A percentile compares a stretch with the other conserved stretches of the same genome.
phyloP scores from a whole-genome alignment of 495 filamentous ascomycete genomes.

The Aspergillus hancockii region DNA sequence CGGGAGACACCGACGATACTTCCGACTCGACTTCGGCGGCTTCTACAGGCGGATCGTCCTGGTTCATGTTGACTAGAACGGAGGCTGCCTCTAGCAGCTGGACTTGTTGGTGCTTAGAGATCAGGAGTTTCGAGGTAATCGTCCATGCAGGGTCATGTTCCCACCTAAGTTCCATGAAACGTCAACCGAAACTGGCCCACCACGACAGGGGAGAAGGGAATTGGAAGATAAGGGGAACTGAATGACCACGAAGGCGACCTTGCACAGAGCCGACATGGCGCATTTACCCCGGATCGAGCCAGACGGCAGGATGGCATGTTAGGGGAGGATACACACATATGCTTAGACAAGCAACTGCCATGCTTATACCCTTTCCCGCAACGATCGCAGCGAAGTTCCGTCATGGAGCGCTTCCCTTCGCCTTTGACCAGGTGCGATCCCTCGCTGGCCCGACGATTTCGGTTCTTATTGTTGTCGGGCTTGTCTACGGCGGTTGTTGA shows the following conservation, averaged over 20 bases:
- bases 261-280: slow-evolving; percentile 49
- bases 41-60: slow-evolving; percentile 55
- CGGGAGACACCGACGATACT: slow-evolving; percentile 77
- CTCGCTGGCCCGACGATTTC: slow-evolving; percentile 81
- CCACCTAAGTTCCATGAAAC: slow-evolving; percentile 71
- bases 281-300: slow-evolving; percentile 40
- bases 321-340: slow-evolving; percentile 85
- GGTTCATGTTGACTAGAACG: slow-evolving; percentile 91
- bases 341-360: slow-evolving; percentile 99
- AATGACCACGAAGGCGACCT: slow-evolving; percentile 50
- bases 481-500: slow-evolving; percentile 36
- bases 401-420: slow-evolving; percentile 72
- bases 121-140: slow-evolving; percentile 93
- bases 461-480: slow-evolving; percentile 62
- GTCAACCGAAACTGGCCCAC: slow-evolving; percentile 35
- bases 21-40: slow-evolving; percentile 72
- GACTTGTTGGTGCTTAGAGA: slow-evolving; percentile 99
- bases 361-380: slow-evolving; percentile 99
- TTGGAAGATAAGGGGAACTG: slow-evolving; percentile 20
- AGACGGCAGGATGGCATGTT: slow-evolving; percentile 44
- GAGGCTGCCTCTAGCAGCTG: slow-evolving; percentile 95
- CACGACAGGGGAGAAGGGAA: slow-evolving; percentile 14
- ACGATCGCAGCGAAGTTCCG: slow-evolving; percentile 92
- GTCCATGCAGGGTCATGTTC: slow-evolving; percentile 99
- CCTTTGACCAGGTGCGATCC: slow-evolving; percentile 74